phyloP scores from a whole-genome alignment of 306 rosid species.

The Vigna hirtella region DNA sequence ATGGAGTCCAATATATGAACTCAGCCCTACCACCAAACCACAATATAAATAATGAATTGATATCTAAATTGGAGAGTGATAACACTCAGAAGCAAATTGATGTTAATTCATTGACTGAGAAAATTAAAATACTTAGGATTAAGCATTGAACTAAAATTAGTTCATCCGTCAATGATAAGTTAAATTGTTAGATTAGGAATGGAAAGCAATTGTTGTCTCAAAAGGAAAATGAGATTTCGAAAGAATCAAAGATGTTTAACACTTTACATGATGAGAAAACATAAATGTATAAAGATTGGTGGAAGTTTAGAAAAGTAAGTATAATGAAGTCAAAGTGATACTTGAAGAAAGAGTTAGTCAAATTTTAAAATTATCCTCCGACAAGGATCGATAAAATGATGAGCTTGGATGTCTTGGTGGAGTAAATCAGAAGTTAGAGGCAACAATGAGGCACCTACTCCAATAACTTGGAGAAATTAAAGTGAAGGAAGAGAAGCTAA shows the following conservation, averaged over 20 bases:
- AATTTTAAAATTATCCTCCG: conserved; percentile 56
- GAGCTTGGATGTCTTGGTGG: conserved; percentile 53
- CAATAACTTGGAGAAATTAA: conserved; percentile 56
- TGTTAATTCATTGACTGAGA: conserved; percentile 55
- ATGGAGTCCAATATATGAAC: too few species aligned
- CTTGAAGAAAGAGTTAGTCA: conserved; percentile 62
- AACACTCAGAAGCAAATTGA: conserved; percentile 55
- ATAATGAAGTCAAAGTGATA: conserved; percentile 54
- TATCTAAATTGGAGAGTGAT: conserved; percentile 69
- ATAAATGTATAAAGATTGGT: conserved; percentile 54
- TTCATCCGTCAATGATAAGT: conserved; percentile 58
- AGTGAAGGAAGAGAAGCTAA: conserved; percentile 56
- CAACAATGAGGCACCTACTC: conserved; percentile 47
- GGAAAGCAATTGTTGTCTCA: conserved; percentile 56
- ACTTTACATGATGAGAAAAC: conserved; percentile 60
- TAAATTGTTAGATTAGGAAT: conserved; percentile 59
- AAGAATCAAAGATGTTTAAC: conserved; percentile 54
- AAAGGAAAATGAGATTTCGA: conserved; percentile 64
- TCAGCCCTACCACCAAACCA: too few species aligned
- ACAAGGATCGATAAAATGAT: conserved; percentile 51
- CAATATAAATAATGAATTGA: not conserved
- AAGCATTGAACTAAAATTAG: conserved; percentile 54
- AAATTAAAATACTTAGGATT: conserved; percentile 58
- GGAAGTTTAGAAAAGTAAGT: conserved; percentile 56
- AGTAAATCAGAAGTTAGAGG: conserved; percentile 65